phyloP scores from a whole-genome alignment of 2,329 filamentous ascomycete species.

The Fusarium sp. region DNA sequence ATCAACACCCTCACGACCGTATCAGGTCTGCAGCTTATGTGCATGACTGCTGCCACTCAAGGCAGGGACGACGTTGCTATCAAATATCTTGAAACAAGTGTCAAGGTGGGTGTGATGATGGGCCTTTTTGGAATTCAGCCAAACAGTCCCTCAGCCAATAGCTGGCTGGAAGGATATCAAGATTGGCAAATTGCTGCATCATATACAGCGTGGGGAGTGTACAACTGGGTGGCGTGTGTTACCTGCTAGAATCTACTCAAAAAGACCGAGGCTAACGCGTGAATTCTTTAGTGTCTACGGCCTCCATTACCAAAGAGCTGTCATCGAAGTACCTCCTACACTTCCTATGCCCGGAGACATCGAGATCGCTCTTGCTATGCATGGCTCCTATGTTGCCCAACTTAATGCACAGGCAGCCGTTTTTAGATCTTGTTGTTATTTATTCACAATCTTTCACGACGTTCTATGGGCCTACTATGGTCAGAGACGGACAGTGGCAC shows the following conservation, averaged over 20 bases:
- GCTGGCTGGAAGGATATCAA: neutral
- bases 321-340: slow-evolving; percentile 1
- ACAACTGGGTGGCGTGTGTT: slow-evolving; percentile 49
- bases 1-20: slow-evolving; percentile 15
- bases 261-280: neutral
- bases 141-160: neutral
- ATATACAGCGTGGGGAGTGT: slow-evolving; percentile 53
- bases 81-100: neutral
- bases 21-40: slow-evolving; percentile 2
- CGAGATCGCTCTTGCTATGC: neutral
- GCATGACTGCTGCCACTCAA: neutral
- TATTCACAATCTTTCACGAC: slow-evolving; percentile 6
- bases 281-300: slow-evolving; percentile 47
- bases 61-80: slow-evolving; percentile 5
- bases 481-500: neutral
- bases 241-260: neutral
- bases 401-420: neutral
- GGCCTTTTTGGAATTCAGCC: neutral
- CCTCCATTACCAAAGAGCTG: slow-evolving; percentile 10
- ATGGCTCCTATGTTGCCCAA: neutral
- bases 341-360: slow-evolving; percentile 8
- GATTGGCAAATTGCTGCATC: slow-evolving; percentile 19
- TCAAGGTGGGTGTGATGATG: neutral
- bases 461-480: slow-evolving; percentile 10
- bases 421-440: slow-evolving; percentile 2